Percentiles rank a stretch among this genome's conserved stretches.
Evolutionary conservation across 2,329 filamentous ascomycete species (phyloP).

Genomic region (Penicillium sp.): DNA sequence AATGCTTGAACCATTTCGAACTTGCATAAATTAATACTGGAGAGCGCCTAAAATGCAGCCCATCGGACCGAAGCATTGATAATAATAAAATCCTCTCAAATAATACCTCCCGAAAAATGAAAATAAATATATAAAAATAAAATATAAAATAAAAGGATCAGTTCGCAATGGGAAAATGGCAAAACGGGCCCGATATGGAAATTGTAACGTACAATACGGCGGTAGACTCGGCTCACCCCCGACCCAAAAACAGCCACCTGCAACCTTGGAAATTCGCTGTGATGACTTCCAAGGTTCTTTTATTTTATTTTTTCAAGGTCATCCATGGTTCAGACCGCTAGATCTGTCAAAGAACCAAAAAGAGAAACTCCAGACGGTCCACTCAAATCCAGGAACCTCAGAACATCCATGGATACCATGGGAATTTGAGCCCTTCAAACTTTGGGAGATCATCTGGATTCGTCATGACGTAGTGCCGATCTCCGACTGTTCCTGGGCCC

Average conservation of each 20-base stretch:
- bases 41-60: background rate
- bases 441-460: background rate
- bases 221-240: slow-evolving; percentile 5
- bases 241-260: slow-evolving; percentile 6
- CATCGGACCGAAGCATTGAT: background rate
- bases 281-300: no score
- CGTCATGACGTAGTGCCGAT: slow-evolving; percentile 6
- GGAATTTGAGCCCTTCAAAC: background rate
- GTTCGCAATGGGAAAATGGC: background rate
- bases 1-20: background rate
- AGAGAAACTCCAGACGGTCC: background rate
- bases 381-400: background rate
- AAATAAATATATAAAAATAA: no score
- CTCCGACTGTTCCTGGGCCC: background rate
- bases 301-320: background rate
- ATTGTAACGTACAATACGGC: slow-evolving; percentile 1
- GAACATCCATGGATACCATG: background rate
- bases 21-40: background rate
- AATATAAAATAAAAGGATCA: background rate
- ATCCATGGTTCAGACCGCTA: slow-evolving; percentile 2
- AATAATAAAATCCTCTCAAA: background rate
- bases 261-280: background rate
- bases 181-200: background rate
- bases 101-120: background rate
- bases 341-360: background rate